Evolutionary conservation across 805 yeast species (phyloP).

Genomic region (Saturnispora sekii): DNA sequence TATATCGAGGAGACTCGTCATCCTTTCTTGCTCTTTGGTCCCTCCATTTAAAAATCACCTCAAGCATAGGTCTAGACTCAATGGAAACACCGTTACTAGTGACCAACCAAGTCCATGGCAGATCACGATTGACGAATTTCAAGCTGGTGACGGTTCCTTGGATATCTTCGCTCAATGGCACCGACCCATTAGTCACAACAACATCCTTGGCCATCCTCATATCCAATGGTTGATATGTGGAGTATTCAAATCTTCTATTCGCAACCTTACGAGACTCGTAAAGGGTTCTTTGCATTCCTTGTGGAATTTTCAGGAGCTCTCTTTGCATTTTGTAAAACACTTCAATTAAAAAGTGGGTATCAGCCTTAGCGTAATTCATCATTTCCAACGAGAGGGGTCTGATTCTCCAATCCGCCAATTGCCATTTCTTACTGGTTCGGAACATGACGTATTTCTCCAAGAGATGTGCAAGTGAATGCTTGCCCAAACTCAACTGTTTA

Average conservation of each 20-base stretch:
- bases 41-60: constrained; percentile 70
- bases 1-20: constrained; percentile 77
- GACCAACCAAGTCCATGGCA: constrained; percentile 60
- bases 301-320: constrained; percentile 40
- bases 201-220: constrained; percentile 16
- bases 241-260: constrained; percentile 68
- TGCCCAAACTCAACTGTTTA: constrained; percentile 65
- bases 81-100: constrained; percentile 54
- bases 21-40: constrained; percentile 61
- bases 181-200: constrained; percentile 23
- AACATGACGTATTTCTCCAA: constrained; percentile 74
- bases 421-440: constrained; percentile 88
- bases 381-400: constrained; percentile 74
- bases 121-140: constrained; percentile 32
- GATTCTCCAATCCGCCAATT: constrained; percentile 92
- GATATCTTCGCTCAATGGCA: constrained; percentile 19
- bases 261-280: constrained; percentile 74
- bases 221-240: constrained; percentile 45
- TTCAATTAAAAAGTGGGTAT: constrained; percentile 82
- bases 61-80: constrained; percentile 45
- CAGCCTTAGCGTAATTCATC: constrained; percentile 84
- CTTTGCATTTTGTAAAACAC: constrained; percentile 70
- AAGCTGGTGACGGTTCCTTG: constrained; percentile 33
- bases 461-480: constrained; percentile 74
- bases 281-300: constrained; percentile 48